A percentile compares a stretch with the other conserved stretches of the same genome.
Evolutionary conservation across 1,139 yeast genomes (phyloP).

Genomic region (Magnusiomyces suaveolens): DNA sequence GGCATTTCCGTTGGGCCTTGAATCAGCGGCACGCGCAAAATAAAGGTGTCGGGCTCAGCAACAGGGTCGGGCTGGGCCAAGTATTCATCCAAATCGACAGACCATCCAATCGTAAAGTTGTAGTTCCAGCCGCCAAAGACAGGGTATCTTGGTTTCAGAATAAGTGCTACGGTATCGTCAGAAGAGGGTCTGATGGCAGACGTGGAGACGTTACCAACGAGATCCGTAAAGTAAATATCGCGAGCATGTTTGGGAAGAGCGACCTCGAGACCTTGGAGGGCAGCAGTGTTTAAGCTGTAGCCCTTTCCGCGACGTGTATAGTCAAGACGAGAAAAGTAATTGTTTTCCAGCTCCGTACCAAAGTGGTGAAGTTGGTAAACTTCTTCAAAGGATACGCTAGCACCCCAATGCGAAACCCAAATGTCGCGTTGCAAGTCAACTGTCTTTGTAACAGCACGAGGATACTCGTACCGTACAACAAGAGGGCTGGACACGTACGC

Average conservation of each 20-base stretch:
- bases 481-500: conserved; percentile 44
- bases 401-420: conserved; percentile 77
- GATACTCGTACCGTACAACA: conserved; percentile 54
- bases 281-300: conserved; percentile 29
- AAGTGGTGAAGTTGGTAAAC: conserved; percentile 69
- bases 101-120: conserved; percentile 93
- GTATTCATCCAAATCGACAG: conserved; percentile 46
- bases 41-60: conserved; percentile 42
- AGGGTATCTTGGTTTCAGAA: conserved; percentile 82
- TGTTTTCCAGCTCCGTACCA: conserved; percentile 53
- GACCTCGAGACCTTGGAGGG: conserved; percentile 38
- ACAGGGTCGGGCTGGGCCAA: conserved; percentile 34
- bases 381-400: conserved; percentile 62
- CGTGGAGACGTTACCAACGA: conserved; percentile 92
- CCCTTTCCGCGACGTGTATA: conserved; percentile 43
- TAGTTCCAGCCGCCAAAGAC: conserved; percentile 93
- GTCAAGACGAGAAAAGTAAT: conserved; percentile 64
- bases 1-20: conserved; percentile 58
- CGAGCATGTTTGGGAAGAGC: conserved; percentile 45
- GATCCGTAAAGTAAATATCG: conserved; percentile 71
- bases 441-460: conserved; percentile 55
- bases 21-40: conserved; percentile 60
- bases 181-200: conserved; percentile 38
- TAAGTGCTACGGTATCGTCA: conserved; percentile 32
- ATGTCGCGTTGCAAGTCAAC: conserved; percentile 57